Percentiles rank a stretch among this genome's conserved stretches.
Conservation (phyloP, 2,329 filamentous ascomycete genomes). For the Corynespora cassiicola region DNA sequence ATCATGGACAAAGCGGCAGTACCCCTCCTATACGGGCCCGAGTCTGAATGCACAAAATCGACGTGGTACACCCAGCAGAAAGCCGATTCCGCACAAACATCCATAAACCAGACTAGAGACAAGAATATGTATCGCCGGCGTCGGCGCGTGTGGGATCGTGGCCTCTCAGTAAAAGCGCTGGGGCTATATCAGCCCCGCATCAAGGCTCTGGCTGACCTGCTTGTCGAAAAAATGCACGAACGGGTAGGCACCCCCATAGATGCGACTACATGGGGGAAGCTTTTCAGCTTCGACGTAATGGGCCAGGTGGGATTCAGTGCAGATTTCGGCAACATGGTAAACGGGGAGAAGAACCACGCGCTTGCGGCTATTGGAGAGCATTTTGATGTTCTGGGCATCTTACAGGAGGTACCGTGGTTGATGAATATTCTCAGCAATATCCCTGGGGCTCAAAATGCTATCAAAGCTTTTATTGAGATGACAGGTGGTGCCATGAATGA, state of each 20-base stretch:
- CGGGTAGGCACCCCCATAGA: slow-evolving; percentile 26
- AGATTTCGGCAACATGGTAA: slow-evolving; percentile 30
- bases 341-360: slow-evolving; percentile 32
- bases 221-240: slow-evolving; percentile 20
- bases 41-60: slow-evolving; percentile 29
- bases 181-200: slow-evolving; percentile 30
- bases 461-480: slow-evolving; percentile 36
- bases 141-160: slow-evolving; percentile 34
- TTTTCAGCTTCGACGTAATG: slow-evolving; percentile 38
- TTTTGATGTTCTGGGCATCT: slow-evolving; percentile 40
- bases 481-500: slow-evolving; percentile 36
- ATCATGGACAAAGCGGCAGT: slow-evolving; percentile 26
- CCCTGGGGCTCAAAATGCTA: slow-evolving; percentile 34
- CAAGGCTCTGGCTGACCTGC: slow-evolving; percentile 27
- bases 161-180: slow-evolving; percentile 33
- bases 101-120: slow-evolving; percentile 32
- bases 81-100: slow-evolving; percentile 24
- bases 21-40: slow-evolving; percentile 26
- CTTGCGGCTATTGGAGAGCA: slow-evolving; percentile 45
- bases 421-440: slow-evolving; percentile 37
- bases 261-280: slow-evolving; percentile 30
- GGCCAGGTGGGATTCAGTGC: slow-evolving; percentile 35
- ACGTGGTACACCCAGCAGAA: slow-evolving; percentile 33
- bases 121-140: slow-evolving; percentile 23
- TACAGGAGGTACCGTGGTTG: slow-evolving; percentile 46